Conservation (phyloP, 2,329 filamentous ascomycete genomes). For the Fusarium praegraminearum region DNA sequence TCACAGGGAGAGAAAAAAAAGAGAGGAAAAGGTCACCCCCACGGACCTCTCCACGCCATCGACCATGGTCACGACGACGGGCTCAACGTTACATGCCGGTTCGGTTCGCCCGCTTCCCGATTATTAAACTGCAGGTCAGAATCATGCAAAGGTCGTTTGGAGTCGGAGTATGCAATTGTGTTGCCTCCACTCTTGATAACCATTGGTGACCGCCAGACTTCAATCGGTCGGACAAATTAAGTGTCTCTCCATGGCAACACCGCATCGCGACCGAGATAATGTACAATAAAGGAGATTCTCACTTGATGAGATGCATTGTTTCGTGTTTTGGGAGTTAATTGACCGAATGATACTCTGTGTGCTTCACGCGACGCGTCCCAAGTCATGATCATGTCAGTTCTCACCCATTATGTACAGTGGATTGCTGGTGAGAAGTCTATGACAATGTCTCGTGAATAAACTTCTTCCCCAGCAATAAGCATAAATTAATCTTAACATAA, state of each 20-base stretch:
- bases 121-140: conserved; percentile 4
- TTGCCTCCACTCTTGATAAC: not conserved
- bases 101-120: conserved; percentile 2
- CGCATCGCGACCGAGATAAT: not conserved
- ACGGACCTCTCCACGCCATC: not conserved
- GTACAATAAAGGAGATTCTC: not conserved
- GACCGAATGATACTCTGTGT: not conserved
- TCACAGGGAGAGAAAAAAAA: not conserved
- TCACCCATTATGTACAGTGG: not conserved
- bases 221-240: not conserved
- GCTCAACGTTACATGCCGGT: conserved; percentile 2
- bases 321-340: not conserved
- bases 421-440: accelerated
- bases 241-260: not conserved
- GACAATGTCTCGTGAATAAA: not conserved
- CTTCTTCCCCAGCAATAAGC: not conserved
- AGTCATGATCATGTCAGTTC: not conserved
- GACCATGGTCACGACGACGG: not conserved
- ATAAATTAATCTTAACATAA: conserved; percentile 13
- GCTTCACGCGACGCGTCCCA: no score
- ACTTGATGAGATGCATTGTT: not conserved
- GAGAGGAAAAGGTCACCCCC: not conserved
- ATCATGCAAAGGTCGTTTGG: not conserved
- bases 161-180: not conserved
- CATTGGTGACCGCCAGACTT: not conserved